Percentiles rank a stretch among this genome's conserved stretches.
Evolutionary conservation across 495 filamentous ascomycete genomes (phyloP).

Genomic region (Daldinia childiae): DNA sequence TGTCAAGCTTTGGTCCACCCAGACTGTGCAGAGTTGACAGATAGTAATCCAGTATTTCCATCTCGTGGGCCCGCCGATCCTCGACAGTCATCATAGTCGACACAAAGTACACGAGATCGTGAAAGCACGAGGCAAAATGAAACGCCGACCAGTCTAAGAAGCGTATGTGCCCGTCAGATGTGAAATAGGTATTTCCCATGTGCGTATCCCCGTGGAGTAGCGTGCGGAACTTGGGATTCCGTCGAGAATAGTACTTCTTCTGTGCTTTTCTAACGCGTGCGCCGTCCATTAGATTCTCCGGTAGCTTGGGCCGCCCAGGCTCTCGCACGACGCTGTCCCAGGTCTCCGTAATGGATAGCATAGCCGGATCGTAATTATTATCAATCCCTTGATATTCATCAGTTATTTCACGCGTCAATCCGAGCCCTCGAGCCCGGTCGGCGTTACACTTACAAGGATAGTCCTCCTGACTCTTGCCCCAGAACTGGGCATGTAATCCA

Average conservation of each 20-base stretch:
- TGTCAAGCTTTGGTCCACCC: conserved; percentile 40
- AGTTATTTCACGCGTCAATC: not conserved
- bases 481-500: conserved; percentile 49
- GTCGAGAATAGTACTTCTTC: conserved; percentile 44
- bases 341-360: conserved; percentile 35
- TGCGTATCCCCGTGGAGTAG: conserved; percentile 51
- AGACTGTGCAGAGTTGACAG: conserved; percentile 35
- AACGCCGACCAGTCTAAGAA: conserved; percentile 52
- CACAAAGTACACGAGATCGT: conserved; percentile 51
- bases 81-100: conserved; percentile 45
- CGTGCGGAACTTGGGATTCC: conserved; percentile 43
- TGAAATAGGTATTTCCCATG: conserved; percentile 41
- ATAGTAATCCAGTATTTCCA: conserved; percentile 47
- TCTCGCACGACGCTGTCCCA: conserved; percentile 41
- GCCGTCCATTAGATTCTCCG: conserved; percentile 40
- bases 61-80: conserved; percentile 47
- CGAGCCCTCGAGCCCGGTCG: not conserved
- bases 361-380: conserved; percentile 37
- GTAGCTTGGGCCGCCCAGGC: conserved; percentile 41
- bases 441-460: conserved; percentile 44
- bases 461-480: conserved; percentile 43
- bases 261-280: conserved; percentile 42
- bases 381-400: conserved; percentile 25
- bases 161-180: conserved; percentile 39
- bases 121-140: conserved; percentile 48